Evolutionary conservation across 2,329 filamentous ascomycete species (phyloP).

Genomic region (Rutstroemia sp.): DNA sequence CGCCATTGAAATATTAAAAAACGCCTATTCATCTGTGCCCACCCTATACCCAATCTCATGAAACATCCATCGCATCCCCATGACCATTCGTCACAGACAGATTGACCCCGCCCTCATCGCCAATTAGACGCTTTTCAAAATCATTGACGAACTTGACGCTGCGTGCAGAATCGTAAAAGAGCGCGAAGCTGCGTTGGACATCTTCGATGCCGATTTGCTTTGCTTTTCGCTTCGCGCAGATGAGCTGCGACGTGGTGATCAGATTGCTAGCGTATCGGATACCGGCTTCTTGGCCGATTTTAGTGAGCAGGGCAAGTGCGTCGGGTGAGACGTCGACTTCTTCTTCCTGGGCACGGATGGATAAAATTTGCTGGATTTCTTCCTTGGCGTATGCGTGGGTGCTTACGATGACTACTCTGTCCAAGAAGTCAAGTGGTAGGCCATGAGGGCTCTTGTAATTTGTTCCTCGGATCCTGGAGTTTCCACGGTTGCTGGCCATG

Average conservation of each 20-base stretch:
- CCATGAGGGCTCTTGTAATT: conserved; percentile 91
- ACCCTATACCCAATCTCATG: conserved; percentile 8
- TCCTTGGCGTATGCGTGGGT: conserved; percentile 77
- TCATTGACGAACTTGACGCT: conserved; percentile 88
- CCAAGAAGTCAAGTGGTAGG: conserved; percentile 88
- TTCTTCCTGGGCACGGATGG: conserved; percentile 90
- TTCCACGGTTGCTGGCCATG: conserved; percentile 96
- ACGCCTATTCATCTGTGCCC: background rate
- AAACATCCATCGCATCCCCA: conserved; percentile 60
- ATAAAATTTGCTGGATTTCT: conserved; percentile 86
- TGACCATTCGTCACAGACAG: conserved; percentile 51
- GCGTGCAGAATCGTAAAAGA: conserved; percentile 85
- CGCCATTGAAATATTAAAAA: conserved; percentile 2
- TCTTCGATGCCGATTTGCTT: conserved; percentile 81
- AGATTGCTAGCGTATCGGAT: conserved; percentile 96
- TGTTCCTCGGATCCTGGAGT: conserved; percentile 86
- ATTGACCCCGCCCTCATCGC: conserved; percentile 73
- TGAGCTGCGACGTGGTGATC: conserved; percentile 86
- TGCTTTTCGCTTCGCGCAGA: conserved; percentile 76
- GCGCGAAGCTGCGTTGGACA: conserved; percentile 84
- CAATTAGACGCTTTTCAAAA: conserved; percentile 89
- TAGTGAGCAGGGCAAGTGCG: conserved; percentile 85
- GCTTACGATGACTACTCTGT: conserved; percentile 92
- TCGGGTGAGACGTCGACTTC: conserved; percentile 88
- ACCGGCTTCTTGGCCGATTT: conserved; percentile 89